Conservation (phyloP, 352 stramenopile species). For the Aphanomyces stellatus region DNA sequence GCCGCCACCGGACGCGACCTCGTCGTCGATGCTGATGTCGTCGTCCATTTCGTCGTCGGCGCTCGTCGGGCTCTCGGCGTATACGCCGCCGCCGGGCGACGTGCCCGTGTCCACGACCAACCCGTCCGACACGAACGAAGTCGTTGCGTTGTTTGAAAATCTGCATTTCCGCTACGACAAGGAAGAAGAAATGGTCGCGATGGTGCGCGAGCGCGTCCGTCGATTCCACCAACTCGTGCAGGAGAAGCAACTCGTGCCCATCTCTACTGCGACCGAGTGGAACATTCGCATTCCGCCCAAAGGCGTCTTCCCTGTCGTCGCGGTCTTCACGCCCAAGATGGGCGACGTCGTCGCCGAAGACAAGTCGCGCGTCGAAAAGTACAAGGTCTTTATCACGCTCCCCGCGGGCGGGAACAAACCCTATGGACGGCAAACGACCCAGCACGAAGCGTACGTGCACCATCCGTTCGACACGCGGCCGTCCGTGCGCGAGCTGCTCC, state of each 20-base stretch:
- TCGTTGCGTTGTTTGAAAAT: conserved; percentile 30
- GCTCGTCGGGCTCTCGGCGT: too few relatives aligned
- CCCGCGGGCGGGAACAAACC: conserved; percentile 81
- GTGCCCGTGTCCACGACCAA: too few relatives aligned
- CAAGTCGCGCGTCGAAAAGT: conserved; percentile 75
- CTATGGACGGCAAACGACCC: conserved; percentile 14
- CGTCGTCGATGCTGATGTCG: too few relatives aligned
- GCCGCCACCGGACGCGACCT: neutral
- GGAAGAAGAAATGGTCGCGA: conserved; percentile 68
- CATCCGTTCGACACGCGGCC: conserved; percentile 49
- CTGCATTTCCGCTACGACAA: conserved; percentile 56
- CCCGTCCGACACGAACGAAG: neutral
- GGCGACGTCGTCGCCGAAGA: conserved; percentile 26
- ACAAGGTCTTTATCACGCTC: conserved; percentile 83
- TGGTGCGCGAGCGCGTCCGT: conserved; percentile 64
- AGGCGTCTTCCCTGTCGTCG: conserved; percentile 64
- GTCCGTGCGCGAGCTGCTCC: conserved; percentile 62
- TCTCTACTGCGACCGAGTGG: conserved; percentile 60
- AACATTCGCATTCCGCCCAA: conserved; percentile 76
- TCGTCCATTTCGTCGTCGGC: too few relatives aligned
- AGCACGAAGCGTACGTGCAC: neutral
- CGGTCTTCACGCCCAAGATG: conserved; percentile 52
- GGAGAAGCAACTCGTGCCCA: conserved; percentile 57
- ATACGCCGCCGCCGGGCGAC: too few relatives aligned
- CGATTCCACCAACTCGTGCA: conserved; percentile 53